Evolutionary conservation across 208 protist genomes (phyloP).

Genomic region (Wallacemonas sp.): DNA sequence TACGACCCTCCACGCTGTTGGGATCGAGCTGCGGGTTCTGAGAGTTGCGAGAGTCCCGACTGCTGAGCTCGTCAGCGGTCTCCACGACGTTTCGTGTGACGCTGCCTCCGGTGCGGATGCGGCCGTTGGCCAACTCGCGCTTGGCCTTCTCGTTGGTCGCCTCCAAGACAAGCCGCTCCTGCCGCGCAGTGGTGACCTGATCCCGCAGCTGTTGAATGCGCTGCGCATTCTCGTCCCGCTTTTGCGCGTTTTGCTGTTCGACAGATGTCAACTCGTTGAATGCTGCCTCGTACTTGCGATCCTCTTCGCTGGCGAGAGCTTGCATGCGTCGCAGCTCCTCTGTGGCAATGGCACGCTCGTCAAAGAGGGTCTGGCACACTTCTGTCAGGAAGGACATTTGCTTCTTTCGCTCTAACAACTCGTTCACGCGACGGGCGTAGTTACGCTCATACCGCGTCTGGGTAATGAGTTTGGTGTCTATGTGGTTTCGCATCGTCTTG

Average conservation of each 20-base stretch:
- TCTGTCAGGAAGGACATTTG: constrained; percentile 94
- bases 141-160: constrained; percentile 22
- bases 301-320: constrained; percentile 38
- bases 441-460: constrained; percentile 88
- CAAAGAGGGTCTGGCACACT: constrained; percentile 82
- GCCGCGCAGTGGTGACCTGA: constrained; percentile 26
- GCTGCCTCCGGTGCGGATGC: background rate
- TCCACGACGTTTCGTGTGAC: background rate
- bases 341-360: constrained; percentile 70
- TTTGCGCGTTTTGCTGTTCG: constrained; percentile 46
- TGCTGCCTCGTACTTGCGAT: constrained; percentile 54
- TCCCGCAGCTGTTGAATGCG: constrained; percentile 52
- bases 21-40: background rate
- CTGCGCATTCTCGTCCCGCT: constrained; percentile 38
- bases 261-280: constrained; percentile 79
- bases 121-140: background rate
- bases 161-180: constrained; percentile 45
- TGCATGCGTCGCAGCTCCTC: constrained; percentile 49
- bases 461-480: constrained; percentile 89
- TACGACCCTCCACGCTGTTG: constrained; percentile 11
- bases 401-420: constrained; percentile 88
- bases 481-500: constrained; percentile 72
- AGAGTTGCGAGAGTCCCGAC: constrained; percentile 1
- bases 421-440: constrained; percentile 77
- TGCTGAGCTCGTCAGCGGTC: constrained; percentile 1